Conservation (phyloP, 805 yeast species). For the Lachancea quebecensis region DNA sequence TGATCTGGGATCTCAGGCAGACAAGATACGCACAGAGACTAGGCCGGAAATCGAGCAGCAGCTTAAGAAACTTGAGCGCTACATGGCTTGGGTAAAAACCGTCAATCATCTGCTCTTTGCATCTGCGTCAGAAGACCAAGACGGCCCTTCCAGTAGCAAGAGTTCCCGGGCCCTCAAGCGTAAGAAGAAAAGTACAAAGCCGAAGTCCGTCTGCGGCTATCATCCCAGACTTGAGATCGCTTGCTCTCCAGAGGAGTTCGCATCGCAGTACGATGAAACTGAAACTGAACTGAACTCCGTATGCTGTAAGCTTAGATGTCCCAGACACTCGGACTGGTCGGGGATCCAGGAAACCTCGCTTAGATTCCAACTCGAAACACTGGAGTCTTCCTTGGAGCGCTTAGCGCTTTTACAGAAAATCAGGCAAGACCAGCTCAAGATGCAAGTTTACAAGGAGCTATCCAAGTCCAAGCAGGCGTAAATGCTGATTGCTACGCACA, state of each 20-base stretch:
- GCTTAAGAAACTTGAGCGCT: conserved; percentile 13
- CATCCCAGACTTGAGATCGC: conserved; percentile 12
- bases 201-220: conserved; percentile 27
- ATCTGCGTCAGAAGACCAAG: background rate
- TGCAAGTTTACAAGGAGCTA: conserved; percentile 21
- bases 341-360: conserved; percentile 17
- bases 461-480: background rate
- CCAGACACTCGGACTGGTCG: conserved; percentile 28
- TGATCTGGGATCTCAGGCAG: conserved; percentile 14
- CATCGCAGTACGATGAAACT: conserved; percentile 7
- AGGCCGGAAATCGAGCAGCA: conserved; percentile 12
- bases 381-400: conserved; percentile 21
- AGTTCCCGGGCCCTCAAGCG: conserved; percentile 13
- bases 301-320: conserved; percentile 25
- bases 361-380: conserved; percentile 19
- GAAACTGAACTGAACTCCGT: conserved; percentile 14
- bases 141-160: conserved; percentile 1
- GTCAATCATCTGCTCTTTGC: conserved; percentile 17
- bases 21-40: conserved; percentile 11
- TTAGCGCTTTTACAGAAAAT: conserved; percentile 18
- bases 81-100: conserved; percentile 30
- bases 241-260: conserved; percentile 16
- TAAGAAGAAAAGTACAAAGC: conserved; percentile 10
- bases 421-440: conserved; percentile 24
- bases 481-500: no score